Percentiles rank a stretch among this genome's conserved stretches.
phyloP scores from a whole-genome alignment of 1,284 basidiomycete species.

The Trametes polyzona region DNA sequence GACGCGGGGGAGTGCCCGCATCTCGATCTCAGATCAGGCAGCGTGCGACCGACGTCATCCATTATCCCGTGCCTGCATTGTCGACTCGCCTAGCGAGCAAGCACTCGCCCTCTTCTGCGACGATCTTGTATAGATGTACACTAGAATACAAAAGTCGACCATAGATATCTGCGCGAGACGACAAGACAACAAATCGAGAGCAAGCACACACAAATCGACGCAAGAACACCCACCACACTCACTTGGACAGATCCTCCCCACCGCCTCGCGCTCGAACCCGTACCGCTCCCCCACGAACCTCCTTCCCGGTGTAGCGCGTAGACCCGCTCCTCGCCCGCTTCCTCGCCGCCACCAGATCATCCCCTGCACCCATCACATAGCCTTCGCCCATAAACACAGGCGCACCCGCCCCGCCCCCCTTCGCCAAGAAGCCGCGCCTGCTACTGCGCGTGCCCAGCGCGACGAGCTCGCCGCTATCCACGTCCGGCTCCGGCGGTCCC shows the following conservation, averaged over 20 bases:
- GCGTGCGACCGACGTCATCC: neutral
- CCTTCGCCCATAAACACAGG: slow-evolving; percentile 73
- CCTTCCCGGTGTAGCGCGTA: neutral
- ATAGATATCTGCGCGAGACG: slow-evolving; percentile 2
- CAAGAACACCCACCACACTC: neutral
- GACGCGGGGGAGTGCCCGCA: neutral
- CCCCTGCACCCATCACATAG: slow-evolving; percentile 59
- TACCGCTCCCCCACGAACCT: slow-evolving; percentile 14
- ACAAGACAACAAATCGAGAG: slow-evolving; percentile 27
- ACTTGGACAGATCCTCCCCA: neutral
- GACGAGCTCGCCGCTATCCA: slow-evolving; percentile 51
- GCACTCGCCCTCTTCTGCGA: neutral
- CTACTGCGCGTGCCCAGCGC: slow-evolving; percentile 59
- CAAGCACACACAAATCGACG: slow-evolving; percentile 22
- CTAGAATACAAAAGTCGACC: too few species aligned
- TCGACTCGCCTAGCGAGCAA: too few species aligned
- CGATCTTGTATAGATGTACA: too few species aligned
- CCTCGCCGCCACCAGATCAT: slow-evolving; percentile 27
- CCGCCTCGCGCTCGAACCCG: slow-evolving; percentile 1
- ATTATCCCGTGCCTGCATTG: neutral
- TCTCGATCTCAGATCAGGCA: neutral
- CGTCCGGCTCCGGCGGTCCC: slow-evolving; percentile 35
- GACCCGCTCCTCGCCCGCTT: slow-evolving; percentile 21
- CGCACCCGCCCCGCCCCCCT: slow-evolving; percentile 68
- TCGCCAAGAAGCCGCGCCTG: slow-evolving; percentile 65